phyloP scores from a whole-genome alignment of 176 grass and related monocot genomes.

The Aechmea fasciata region DNA sequence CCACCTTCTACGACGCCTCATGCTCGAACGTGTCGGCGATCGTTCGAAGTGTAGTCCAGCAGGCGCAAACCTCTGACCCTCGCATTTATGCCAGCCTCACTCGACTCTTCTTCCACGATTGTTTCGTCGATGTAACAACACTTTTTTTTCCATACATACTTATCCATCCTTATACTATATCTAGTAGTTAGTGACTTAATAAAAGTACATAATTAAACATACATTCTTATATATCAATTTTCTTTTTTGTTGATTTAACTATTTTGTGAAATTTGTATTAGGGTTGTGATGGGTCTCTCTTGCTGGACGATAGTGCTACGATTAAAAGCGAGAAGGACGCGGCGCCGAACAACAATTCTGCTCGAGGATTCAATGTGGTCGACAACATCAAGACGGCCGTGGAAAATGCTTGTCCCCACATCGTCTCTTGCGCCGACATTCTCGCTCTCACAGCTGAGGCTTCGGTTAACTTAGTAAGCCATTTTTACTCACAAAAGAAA shows the following conservation, averaged over 20 bases:
- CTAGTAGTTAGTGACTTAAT: background rate
- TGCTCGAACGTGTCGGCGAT: conserved; percentile 14
- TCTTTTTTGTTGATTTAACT: too few species aligned
- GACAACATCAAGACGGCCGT: conserved; percentile 19
- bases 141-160: background rate
- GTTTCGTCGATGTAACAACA: background rate
- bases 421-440: conserved; percentile 13
- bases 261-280: background rate
- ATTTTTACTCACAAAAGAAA: background rate
- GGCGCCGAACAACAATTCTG: conserved; percentile 4
- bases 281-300: conserved; percentile 17
- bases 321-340: conserved; percentile 13
- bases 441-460: conserved; percentile 11
- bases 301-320: conserved; percentile 4
- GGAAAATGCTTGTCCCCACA: conserved; percentile 12
- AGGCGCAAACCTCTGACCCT: conserved; percentile 11
- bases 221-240: background rate
- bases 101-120: background rate
- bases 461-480: conserved; percentile 5
- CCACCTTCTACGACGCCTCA: conserved; percentile 8
- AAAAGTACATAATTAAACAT: background rate
- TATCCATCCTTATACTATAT: background rate
- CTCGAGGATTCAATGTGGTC: conserved; percentile 13
- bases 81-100: conserved; percentile 17
- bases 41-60: background rate